Conservation (phyloP, 805 yeast genomes). For the Cyberlindnera maclurae region DNA sequence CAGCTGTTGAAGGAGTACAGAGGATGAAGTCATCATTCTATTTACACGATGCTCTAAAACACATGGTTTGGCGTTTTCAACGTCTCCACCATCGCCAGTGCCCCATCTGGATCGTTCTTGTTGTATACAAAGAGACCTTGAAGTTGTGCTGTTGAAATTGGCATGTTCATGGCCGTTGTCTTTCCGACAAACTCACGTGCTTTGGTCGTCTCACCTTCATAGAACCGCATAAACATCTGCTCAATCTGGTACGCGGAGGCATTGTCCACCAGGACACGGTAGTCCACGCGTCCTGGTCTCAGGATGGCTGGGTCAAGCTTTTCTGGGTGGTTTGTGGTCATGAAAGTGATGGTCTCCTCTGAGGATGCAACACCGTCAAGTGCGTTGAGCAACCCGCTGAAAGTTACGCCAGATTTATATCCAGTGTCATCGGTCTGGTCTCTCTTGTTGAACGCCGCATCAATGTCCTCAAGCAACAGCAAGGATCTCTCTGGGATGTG, state of each 20-base stretch:
- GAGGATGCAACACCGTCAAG: slow-evolving; percentile 97
- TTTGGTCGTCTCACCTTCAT: slow-evolving; percentile 53
- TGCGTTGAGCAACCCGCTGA: slow-evolving; percentile 89
- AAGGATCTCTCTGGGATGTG: slow-evolving; percentile 89
- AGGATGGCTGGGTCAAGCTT: slow-evolving; percentile 85
- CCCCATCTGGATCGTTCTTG: slow-evolving; percentile 73
- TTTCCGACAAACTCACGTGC: slow-evolving; percentile 36
- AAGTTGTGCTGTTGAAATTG: slow-evolving; percentile 85
- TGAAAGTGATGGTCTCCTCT: slow-evolving; percentile 91
- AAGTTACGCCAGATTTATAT: slow-evolving; percentile 82
- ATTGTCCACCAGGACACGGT: slow-evolving; percentile 72
- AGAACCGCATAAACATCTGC: slow-evolving; percentile 83
- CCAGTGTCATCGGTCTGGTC: slow-evolving; percentile 73
- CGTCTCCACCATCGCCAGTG: slow-evolving; percentile 53
- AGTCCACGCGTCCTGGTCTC: slow-evolving; percentile 93
- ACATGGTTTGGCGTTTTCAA: slow-evolving; percentile 29
- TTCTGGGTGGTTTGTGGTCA: slow-evolving; percentile 98
- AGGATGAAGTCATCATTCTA: slow-evolving; percentile 21
- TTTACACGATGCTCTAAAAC: slow-evolving; percentile 17
- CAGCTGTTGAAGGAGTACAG: slow-evolving; percentile 29
- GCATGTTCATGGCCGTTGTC: slow-evolving; percentile 39
- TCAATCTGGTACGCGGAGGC: slow-evolving; percentile 79
- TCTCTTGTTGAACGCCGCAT: slow-evolving; percentile 88
- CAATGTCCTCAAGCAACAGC: slow-evolving; percentile 83
- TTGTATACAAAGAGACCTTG: slow-evolving; percentile 94